These are phyloP conservation scores for Populus hybrid DNA, from an alignment of 441 rosid species.

Conservation along the genomic window DNA sequence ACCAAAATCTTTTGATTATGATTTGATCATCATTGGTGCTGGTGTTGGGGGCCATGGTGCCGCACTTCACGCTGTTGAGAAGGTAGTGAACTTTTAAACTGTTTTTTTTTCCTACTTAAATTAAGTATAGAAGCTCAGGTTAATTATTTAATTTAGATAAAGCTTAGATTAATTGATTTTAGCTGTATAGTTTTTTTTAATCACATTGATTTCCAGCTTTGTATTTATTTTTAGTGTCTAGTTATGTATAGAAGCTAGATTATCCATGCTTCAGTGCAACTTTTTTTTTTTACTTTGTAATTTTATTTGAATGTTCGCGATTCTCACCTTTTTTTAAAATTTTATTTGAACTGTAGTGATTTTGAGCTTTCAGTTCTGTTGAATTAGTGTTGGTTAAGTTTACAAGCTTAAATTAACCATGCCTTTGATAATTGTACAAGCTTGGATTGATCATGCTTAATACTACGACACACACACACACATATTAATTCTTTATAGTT, in stretches of 20 bases:
- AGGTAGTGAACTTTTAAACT: constrained; percentile 35
- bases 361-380: background rate
- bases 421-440: background rate
- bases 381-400: background rate
- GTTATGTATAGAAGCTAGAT: background rate
- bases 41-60: constrained; percentile 99
- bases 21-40: constrained; percentile 88
- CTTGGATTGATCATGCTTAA: background rate
- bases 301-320: too few species aligned
- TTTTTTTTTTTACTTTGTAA: background rate
- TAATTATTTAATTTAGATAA: too few species aligned
- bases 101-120: too few species aligned
- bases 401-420: background rate
- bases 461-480: background rate
- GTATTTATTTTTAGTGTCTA: background rate
- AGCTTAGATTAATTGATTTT: background rate
- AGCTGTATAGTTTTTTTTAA: too few species aligned
- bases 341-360: background rate
- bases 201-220: background rate
- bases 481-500: background rate
- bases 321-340: too few species aligned
- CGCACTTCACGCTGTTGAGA: constrained; percentile 93
- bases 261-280: background rate
- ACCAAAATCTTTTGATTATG: constrained; percentile 74
- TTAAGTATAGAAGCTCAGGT: background rate